phyloP scores from a whole-genome alignment of 805 yeast genomes.

The Saturnispora quitensis region DNA sequence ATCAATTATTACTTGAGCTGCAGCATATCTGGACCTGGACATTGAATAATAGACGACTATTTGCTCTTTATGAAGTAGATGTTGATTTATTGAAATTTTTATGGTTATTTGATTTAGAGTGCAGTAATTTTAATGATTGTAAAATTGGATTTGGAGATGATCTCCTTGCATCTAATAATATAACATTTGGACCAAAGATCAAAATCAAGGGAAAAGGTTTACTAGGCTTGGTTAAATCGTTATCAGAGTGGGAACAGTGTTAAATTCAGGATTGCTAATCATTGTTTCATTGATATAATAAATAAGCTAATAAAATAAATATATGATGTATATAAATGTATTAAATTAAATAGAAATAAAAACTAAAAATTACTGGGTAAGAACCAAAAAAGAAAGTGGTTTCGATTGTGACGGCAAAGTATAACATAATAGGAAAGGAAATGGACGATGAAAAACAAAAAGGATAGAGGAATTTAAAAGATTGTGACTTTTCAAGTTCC shows the following conservation, averaged over 20 bases:
- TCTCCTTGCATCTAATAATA: not conserved
- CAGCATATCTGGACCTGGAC: not conserved
- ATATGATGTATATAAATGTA: not conserved
- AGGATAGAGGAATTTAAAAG: not conserved
- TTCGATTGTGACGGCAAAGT: not conserved
- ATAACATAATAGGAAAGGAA: not conserved
- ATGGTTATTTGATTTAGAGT: conserved; percentile 1
- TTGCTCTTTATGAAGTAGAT: not conserved
- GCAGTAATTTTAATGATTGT: not conserved
- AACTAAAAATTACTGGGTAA: not conserved
- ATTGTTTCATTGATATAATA: not conserved
- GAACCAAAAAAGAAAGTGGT: not conserved
- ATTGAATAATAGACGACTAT: not conserved
- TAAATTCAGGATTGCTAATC: not conserved
- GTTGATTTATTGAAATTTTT: not conserved
- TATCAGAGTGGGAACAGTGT: not conserved
- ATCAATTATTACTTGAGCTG: not conserved
- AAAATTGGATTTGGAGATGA: conserved; percentile 5
- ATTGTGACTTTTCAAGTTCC: not conserved
- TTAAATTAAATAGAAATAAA: not conserved
- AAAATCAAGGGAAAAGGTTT: conserved; percentile 1
- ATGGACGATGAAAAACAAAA: not conserved
- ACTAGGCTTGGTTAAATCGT: conserved; percentile 1
- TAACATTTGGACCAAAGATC: not conserved
- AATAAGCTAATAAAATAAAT: not conserved